These are phyloP conservation scores for Cordyceps cicadae DNA, from an alignment of 2,329 filamentous ascomycete genomes.

Conservation along the genomic window DNA sequence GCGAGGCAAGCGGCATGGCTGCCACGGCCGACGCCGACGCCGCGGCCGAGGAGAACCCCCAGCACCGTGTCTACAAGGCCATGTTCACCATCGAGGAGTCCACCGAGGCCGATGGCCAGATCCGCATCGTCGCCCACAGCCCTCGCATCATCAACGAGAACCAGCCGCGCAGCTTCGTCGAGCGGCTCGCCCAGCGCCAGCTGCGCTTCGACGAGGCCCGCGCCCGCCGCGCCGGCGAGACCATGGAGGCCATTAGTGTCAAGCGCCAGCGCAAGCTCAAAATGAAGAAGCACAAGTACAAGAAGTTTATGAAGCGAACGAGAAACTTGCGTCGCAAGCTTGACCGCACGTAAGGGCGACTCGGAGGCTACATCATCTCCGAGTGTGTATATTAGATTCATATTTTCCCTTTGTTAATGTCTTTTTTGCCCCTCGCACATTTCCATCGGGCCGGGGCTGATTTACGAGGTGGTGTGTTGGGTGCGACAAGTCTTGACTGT, in stretches of 20 bases:
- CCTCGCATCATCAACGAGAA: slow-evolving; percentile 47
- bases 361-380: not conserved
- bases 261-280: slow-evolving; percentile 87
- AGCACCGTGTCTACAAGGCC: slow-evolving; percentile 52
- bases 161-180: slow-evolving; percentile 51
- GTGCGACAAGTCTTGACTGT: not conserved
- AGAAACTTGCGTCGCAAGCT: slow-evolving; percentile 81
- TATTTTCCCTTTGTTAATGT: slow-evolving; percentile 5
- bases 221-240: slow-evolving; percentile 26
- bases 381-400: slow-evolving; percentile 11
- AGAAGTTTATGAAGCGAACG: slow-evolving; percentile 95
- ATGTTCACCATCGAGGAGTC: slow-evolving; percentile 62
- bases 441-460: not conserved
- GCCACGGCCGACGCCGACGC: slow-evolving; percentile 31
- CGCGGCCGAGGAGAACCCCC: slow-evolving; percentile 29
- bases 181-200: slow-evolving; percentile 61
- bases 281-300: slow-evolving; percentile 99
- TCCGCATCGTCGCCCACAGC: slow-evolving; percentile 53
- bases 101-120: slow-evolving; percentile 49
- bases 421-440: slow-evolving; percentile 1
- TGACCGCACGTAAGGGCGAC: slow-evolving; percentile 47
- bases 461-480: not conserved
- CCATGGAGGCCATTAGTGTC: slow-evolving; percentile 79
- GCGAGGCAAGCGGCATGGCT: slow-evolving; percentile 24
- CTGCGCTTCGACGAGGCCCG: slow-evolving; percentile 49